Evolutionary conservation across 176 grass and related monocot species (phyloP).

Genomic region (Pharus latifolius): DNA sequence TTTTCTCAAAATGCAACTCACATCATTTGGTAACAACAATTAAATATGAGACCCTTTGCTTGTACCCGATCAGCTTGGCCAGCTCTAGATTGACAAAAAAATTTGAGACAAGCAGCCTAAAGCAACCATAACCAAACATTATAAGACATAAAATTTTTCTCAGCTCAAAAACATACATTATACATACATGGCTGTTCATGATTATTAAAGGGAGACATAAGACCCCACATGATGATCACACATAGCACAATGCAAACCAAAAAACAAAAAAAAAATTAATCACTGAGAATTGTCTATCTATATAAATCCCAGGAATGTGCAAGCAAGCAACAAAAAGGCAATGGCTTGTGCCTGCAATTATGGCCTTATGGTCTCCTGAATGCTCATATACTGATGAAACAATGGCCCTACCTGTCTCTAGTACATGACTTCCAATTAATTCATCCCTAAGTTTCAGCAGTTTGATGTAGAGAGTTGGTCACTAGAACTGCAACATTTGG

Average conservation of each 20-base stretch:
- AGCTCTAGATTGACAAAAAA: conserved; percentile 18
- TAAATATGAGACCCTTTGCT: not conserved
- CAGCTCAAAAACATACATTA: not conserved
- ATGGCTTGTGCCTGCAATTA: conserved; percentile 15
- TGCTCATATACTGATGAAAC: not conserved
- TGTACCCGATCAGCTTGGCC: not conserved
- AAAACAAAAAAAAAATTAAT: not conserved
- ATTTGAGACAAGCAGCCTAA: conserved; percentile 24
- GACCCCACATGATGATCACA: conserved; percentile 16
- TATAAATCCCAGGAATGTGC: not conserved
- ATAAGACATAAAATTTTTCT: not conserved
- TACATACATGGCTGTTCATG: not conserved
- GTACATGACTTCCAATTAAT: not conserved
- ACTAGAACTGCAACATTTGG: not conserved
- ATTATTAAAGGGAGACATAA: conserved; percentile 14
- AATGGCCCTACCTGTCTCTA: conserved; percentile 3
- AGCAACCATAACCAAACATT: not conserved
- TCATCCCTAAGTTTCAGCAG: not conserved
- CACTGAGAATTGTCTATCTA: not conserved
- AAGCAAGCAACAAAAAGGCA: not conserved
- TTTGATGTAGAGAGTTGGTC: not conserved
- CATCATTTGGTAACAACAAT: not conserved
- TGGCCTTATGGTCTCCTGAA: conserved; percentile 14
- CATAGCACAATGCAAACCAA: not conserved
- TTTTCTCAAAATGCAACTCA: no score